phyloP scores from a whole-genome alignment of 75 land plant genomes.

The Selaginella moellendorffii region DNA sequence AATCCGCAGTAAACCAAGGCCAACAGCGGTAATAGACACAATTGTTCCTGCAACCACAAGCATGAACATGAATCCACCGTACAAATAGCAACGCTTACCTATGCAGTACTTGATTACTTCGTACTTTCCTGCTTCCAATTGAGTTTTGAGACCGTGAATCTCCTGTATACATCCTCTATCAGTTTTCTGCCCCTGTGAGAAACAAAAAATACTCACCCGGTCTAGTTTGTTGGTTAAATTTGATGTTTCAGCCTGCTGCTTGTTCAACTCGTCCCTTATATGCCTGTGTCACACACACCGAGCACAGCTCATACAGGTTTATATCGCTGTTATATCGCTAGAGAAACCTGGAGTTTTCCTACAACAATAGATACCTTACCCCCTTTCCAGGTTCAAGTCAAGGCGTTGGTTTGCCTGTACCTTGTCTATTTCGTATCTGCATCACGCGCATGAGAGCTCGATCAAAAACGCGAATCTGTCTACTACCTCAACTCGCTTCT shows the following conservation, averaged over 20 bases:
- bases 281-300: neutral
- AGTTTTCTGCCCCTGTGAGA: neutral
- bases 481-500: constrained; percentile 6
- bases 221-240: neutral
- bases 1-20: neutral
- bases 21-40: neutral
- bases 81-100: neutral
- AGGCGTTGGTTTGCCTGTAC: neutral
- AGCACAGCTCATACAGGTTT: neutral
- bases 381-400: neutral
- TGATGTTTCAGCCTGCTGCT: neutral
- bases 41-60: neutral
- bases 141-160: neutral
- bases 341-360: neutral
- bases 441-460: neutral
- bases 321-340: neutral
- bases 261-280: neutral
- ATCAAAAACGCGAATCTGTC: neutral
- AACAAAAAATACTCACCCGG: neutral
- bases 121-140: neutral
- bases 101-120: neutral
- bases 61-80: neutral
- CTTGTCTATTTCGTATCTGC: neutral
- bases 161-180: neutral
- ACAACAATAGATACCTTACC: neutral